Evolutionary conservation across 2,329 filamentous ascomycete genomes (phyloP).

Genomic region (Botryosphaeria dothidea): DNA sequence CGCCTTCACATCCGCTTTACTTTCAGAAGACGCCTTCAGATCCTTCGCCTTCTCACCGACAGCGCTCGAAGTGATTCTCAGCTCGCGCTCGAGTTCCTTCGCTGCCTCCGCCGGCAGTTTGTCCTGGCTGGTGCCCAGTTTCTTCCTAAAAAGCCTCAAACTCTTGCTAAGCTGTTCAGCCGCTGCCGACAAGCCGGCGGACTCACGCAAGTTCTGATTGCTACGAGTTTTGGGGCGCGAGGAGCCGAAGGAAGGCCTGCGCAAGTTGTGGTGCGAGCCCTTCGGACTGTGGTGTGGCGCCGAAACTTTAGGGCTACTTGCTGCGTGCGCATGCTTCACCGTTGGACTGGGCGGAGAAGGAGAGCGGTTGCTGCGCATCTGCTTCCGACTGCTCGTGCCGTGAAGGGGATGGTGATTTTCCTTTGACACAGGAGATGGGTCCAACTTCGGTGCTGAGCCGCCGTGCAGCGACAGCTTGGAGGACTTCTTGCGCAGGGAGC

Average conservation of each 20-base stretch:
- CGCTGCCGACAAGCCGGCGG: not conserved
- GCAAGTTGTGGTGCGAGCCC: constrained; percentile 1
- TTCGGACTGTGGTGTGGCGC: constrained; percentile 13
- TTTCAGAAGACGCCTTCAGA: not conserved
- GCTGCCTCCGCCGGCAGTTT: constrained; percentile 47
- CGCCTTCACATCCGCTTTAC: not conserved
- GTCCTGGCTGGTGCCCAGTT: constrained; percentile 52
- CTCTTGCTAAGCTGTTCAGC: constrained; percentile 61
- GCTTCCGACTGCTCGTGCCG: constrained; percentile 25
- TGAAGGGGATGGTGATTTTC: not conserved
- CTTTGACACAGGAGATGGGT: constrained; percentile 37
- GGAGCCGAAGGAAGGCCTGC: constrained; percentile 7
- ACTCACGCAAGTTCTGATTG: constrained; percentile 9
- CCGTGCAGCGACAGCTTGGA: constrained; percentile 53
- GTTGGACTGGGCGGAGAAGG: constrained; percentile 43
- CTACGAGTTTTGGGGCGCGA: constrained; percentile 13
- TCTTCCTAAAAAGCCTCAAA: constrained; percentile 60
- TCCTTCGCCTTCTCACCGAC: constrained; percentile 42
- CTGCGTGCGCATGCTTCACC: not conserved
- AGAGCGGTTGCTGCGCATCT: constrained; percentile 36
- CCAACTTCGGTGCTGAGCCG: constrained; percentile 40
- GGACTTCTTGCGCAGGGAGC: constrained; percentile 52
- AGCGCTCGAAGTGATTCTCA: constrained; percentile 49
- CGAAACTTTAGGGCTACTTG: not conserved
- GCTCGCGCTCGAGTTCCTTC: constrained; percentile 59